Evolutionary conservation across 2,329 filamentous ascomycete genomes (phyloP).

Genomic region (Aureobasidium leucospermi): DNA sequence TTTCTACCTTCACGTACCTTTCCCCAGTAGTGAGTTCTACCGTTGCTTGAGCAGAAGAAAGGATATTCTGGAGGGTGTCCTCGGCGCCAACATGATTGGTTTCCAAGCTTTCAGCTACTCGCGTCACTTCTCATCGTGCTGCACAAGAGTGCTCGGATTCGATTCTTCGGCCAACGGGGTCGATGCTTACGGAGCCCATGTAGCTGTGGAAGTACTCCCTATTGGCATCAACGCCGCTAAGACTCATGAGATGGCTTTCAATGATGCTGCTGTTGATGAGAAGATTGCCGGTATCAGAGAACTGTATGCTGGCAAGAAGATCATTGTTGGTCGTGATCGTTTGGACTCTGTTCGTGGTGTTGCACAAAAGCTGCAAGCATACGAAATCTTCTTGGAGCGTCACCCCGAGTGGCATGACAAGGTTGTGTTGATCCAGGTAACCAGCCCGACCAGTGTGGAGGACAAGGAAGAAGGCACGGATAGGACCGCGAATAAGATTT

Average conservation of each 20-base stretch:
- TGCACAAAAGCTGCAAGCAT: constrained; percentile 91
- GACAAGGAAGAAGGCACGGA: constrained; percentile 65
- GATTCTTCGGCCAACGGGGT: constrained; percentile 78
- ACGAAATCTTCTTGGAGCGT: constrained; percentile 81
- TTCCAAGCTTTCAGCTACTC: constrained; percentile 97
- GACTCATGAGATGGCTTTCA: constrained; percentile 69
- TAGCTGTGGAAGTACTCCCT: constrained; percentile 87
- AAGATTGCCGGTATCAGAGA: constrained; percentile 64
- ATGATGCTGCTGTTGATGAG: constrained; percentile 60
- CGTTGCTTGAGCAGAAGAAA: constrained; percentile 81
- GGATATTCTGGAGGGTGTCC: constrained; percentile 79
- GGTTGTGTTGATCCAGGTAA: constrained; percentile 91
- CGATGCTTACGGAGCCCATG: constrained; percentile 79
- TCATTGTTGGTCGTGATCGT: constrained; percentile 92
- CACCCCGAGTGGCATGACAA: constrained; percentile 89
- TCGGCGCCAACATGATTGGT: constrained; percentile 86
- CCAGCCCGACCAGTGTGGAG: constrained; percentile 64
- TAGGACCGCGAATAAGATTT: constrained; percentile 81
- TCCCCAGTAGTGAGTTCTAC: constrained; percentile 93
- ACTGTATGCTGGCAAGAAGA: constrained; percentile 81
- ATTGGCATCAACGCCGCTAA: constrained; percentile 87
- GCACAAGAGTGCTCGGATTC: constrained; percentile 83
- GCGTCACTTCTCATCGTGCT: constrained; percentile 89
- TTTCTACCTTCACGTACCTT: constrained; percentile 90
- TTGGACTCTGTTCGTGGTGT: constrained; percentile 88